Evolutionary conservation across 169 alveolate species (phyloP), one percentile per base, ranked within the genome.

Genomic region (Cryptosporidium sp.): DNA sequence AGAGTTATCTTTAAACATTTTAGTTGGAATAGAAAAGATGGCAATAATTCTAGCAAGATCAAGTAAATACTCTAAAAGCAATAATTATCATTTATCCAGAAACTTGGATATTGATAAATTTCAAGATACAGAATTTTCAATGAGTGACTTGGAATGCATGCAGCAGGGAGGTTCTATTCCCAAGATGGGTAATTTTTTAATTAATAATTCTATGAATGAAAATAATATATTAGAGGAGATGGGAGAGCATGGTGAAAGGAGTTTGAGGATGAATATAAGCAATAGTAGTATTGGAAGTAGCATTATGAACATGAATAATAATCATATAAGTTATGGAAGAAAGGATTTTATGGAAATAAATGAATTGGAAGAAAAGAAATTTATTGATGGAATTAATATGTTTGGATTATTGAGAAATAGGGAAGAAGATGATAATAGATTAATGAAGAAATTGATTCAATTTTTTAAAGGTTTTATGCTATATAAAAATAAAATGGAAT

Each of bases 11-110:
- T n/a, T 56, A 2, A 73, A 73, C 14, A 73, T 73, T 29, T 16
- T 73, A 37, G 56, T 52, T 16, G 86, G 86, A n/a, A 73, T 73
- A 56, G 48, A 53, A 33, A 73, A 58, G 7, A 56, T 56, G 67
- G 26, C 67, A 56, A 56, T 21, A 10, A 4, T 5, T n/a, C 67
- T 56, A 26, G 67, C 67, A n/a, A 56, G 23, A 26, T 56, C 67
- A 14, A 56, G 67, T 56, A 56, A n/a, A 56, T 56, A 56, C 18
- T 56, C 67, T 2, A 56, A 56, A 23, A 56, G 35, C 8, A n/a
- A 56, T 3, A 56, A 56, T 26, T 16, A 56, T 26, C 67, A 56
- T 6, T 23, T 23, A 16, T 56, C 67, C 16, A 16, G 67, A 56
- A 56, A 56, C 37, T n/a, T n/a, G 67, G 23, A 56, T 48, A 14